Base-by-base conservation (phyloP, 768 basidiomycete species). In the Lentinula edodes region DNA sequence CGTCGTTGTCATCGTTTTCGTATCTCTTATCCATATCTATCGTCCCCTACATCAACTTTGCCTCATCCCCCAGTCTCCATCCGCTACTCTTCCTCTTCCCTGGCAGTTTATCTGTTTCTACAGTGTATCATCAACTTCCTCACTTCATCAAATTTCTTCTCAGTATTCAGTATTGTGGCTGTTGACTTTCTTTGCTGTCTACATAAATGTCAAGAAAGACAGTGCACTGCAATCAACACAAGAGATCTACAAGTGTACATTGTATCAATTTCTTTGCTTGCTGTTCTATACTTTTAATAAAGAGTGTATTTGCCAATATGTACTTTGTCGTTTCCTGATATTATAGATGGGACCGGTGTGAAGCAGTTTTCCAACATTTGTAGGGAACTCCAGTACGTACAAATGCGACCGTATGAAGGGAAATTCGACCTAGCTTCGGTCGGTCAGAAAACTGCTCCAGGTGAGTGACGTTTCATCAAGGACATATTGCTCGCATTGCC, bases 11-110 rank as follows among this genome's bases (percentile, higher is more conserved):
- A n/a, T 34, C 1, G 51, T 38, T 54, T 4, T 54, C 53, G 18
- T 54, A 54, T 54, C 36, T 39, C 38, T 54, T 54, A 54, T 54
- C 53, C 36, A 54, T 58, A 58, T 46, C 56, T 58, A 43, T 58
- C 56, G 12, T n/a, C 8, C 56, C 28, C 23, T 39, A 4, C 15
- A 20, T 18, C 20, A 13, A 5, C 5, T 34, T 23, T 36, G 28
- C 34, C 16, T 6, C 28, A 35, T 18, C 28, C 20, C 52, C 8
- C 12, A 18, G 43, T 16, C n/a, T 16, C 43, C 43, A 45, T 45
- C 10, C n/a, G 43, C 15, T 15, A 18, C 6, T 45, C 43, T 45
- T 10, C 42, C 16, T 7, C 16, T 15, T n/a, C 16, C 42, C 42
- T n/a, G 6, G 15, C 16, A 7, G 42, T 7, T n/a, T n/a, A 6